A percentile compares a stretch with the other conserved stretches of the same genome.
phyloP scores from a whole-genome alignment of 345 rosid species.

The Camelina sativa region DNA sequence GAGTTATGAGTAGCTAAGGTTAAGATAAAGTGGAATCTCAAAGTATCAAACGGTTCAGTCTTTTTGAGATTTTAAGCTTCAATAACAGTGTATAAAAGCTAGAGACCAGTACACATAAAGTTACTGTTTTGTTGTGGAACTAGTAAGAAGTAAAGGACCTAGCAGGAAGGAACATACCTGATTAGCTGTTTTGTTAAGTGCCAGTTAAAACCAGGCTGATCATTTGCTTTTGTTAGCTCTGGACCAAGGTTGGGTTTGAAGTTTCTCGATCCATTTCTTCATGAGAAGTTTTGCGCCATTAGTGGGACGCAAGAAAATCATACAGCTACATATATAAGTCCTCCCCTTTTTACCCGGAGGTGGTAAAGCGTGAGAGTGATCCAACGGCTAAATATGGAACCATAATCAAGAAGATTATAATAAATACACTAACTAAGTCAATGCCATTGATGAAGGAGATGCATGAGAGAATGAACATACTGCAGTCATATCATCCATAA shows the following conservation, averaged over 20 bases:
- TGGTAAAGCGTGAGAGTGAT: constrained; percentile 87
- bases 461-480: constrained; percentile 50
- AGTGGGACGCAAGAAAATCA: constrained; percentile 86
- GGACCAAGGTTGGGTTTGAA: constrained; percentile 83
- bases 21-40: no score
- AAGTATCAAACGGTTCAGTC: no score
- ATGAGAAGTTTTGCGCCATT: constrained; percentile 85
- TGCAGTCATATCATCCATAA: constrained; percentile 85
- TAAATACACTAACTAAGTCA: neutral
- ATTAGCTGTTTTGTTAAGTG: constrained; percentile 72
- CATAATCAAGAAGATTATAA: neutral
- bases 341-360: constrained; percentile 94
- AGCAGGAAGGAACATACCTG: constrained; percentile 57
- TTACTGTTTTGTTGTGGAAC: no score
- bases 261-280: constrained; percentile 94
- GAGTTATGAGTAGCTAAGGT: neutral
- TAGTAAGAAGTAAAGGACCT: neutral
- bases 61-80: no score
- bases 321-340: constrained; percentile 91
- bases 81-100: no score
- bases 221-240: constrained; percentile 82
- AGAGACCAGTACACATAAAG: no score
- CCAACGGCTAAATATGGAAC: constrained; percentile 77
- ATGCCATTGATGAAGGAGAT: neutral
- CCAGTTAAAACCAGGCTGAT: constrained; percentile 99